Evolutionary conservation across 1,139 yeast genomes (phyloP).

Genomic region (Magnusiomyces suaveolens): DNA sequence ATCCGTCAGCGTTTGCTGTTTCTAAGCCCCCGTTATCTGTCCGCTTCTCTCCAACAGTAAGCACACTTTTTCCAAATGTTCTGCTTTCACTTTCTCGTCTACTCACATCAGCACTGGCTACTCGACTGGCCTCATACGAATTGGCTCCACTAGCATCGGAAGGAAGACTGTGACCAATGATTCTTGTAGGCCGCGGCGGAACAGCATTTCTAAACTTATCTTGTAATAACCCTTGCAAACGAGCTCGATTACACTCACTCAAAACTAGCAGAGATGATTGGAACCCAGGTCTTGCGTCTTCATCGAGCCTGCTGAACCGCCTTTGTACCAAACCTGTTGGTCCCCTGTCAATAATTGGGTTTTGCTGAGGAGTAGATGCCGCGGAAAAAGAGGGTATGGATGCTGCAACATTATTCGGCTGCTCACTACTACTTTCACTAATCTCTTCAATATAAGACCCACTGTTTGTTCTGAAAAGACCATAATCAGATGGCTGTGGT

Average conservation of each 20-base stretch:
- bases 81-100: neutral
- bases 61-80: neutral
- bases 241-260: neutral
- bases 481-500: neutral
- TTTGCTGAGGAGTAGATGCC: neutral
- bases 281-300: neutral
- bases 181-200: neutral
- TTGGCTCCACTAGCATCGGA: neutral
- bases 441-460: neutral
- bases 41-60: too few species aligned
- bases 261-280: neutral
- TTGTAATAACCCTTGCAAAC: neutral
- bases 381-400: too few species aligned
- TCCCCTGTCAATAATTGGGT: neutral
- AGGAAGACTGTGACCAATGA: conserved; percentile 1
- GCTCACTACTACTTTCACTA: too few species aligned
- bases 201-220: neutral
- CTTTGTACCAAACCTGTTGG: neutral
- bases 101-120: neutral
- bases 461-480: neutral
- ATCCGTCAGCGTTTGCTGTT: too few species aligned
- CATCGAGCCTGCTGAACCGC: neutral
- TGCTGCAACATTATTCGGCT: too few species aligned
- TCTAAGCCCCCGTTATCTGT: too few species aligned
- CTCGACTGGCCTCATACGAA: neutral